Evolutionary conservation across 495 filamentous ascomycete genomes (phyloP).

Genomic region (Xylaria scruposa): DNA sequence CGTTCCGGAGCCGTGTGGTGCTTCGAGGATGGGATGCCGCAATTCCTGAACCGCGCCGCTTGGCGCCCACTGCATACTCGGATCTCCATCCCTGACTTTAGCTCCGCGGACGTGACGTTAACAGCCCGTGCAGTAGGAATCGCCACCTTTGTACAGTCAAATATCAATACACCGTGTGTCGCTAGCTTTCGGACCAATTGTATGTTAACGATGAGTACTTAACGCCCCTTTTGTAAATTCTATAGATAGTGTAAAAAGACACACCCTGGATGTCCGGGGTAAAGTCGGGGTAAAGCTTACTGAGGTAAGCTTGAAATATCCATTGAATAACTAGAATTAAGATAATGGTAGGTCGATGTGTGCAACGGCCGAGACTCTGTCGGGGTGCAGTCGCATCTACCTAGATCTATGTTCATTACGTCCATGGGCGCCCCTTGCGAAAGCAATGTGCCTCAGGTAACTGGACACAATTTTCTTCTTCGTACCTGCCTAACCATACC

Average conservation of each 20-base stretch:
- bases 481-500: not conserved
- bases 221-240: not conserved
- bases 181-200: not conserved
- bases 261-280: not conserved
- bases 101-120: not conserved
- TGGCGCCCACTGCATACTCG: not conserved
- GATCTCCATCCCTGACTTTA: not conserved
- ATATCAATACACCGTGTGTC: not conserved
- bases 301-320: not conserved
- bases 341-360: not conserved
- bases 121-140: not conserved
- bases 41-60: not conserved
- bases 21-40: not conserved
- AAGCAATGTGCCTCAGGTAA: not conserved
- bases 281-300: not conserved
- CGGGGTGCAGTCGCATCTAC: not conserved
- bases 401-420: conserved; percentile 7
- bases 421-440: not conserved
- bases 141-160: not conserved
- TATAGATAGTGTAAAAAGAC: not conserved
- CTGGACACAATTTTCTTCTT: not conserved
- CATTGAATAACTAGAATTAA: conserved; percentile 8
- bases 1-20: not conserved
- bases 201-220: not conserved
- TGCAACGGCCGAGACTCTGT: not conserved